Base-by-base conservation (phyloP, 2,329 filamentous ascomycete genomes). In the Cladosporium oxysporum region DNA sequence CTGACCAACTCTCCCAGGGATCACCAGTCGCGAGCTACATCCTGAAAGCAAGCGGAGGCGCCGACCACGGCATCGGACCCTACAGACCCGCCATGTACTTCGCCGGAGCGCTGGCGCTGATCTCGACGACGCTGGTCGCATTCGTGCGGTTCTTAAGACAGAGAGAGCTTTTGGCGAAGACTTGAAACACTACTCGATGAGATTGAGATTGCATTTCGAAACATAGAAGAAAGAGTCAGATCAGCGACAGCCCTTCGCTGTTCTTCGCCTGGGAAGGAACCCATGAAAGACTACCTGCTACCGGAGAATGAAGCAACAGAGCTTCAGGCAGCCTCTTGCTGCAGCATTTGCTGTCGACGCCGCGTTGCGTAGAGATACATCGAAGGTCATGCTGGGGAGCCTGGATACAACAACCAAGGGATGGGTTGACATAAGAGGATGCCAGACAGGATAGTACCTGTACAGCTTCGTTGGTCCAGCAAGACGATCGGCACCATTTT, bases 51-150 rank as follows among this genome's bases (percentile, higher is more conserved):
- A 84, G 85, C 21, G 61, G 61, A 5, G 84, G 84, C 12, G 77
- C 82, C 18, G 76, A 82, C 0, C 76, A 75, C 2, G 83, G 83
- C 0, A 74, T 87, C 1, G 75, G 82, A 26, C 83, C 86, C 0
- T 89, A 86, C 69, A 79, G 85, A 21, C 85, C 86, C 0, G 86
- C 87, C 1, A 89, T 89, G 74, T 87, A 85, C 72, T 88, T 87
- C 70, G 85, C 86, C 4, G 87, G 66, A 35, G 64, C 57, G n/a
- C 61, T 63, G 10, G 50, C 61, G 7, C 21, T 63, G 21, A 35
- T 26, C 2, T 63, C 61, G 11, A 35, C 61, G 26, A 53, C 50
- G 2, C 26, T 63, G 23, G 55, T 63, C 10, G 61, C 61, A 5
- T 31, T 63, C 5, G 61, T 63, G 31, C 26, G 61, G 8, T 23